These are phyloP conservation scores for Geotrichum bryndzae DNA, from an alignment of 1,139 yeast genomes.

Conservation along the genomic window DNA sequence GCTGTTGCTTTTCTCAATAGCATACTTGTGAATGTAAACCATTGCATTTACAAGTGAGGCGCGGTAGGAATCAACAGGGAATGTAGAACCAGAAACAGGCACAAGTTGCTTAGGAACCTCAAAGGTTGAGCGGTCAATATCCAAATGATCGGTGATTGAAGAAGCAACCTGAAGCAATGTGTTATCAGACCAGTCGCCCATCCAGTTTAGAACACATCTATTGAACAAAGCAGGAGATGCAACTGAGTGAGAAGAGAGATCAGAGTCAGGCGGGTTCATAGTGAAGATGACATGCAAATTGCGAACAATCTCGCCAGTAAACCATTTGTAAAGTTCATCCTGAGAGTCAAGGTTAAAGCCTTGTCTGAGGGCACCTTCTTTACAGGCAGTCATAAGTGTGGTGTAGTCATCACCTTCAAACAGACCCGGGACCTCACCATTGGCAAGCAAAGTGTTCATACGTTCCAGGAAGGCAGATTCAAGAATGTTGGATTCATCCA, in stretches of 20 bases:
- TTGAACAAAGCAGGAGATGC: constrained; percentile 89
- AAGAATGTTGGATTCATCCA: constrained; percentile 74
- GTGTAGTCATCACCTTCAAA: constrained; percentile 71
- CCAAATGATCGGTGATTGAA: constrained; percentile 42
- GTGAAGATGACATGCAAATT: constrained; percentile 84
- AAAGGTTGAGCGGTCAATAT: constrained; percentile 48
- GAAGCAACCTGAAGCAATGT: constrained; percentile 50
- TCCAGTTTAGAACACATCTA: constrained; percentile 84
- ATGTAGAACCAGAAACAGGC: constrained; percentile 19
- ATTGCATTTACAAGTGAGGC: constrained; percentile 47
- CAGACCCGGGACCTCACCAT: constrained; percentile 87
- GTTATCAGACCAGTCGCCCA: constrained; percentile 70
- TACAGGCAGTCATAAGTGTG: constrained; percentile 50
- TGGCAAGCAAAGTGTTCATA: constrained; percentile 87
- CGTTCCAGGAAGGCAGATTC: constrained; percentile 81
- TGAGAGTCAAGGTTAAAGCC: constrained; percentile 62
- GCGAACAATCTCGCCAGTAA: constrained; percentile 56
- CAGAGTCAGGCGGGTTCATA: constrained; percentile 50
- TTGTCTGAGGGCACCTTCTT: constrained; percentile 52
- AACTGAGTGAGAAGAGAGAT: constrained; percentile 42
- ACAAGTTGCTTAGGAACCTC: constrained; percentile 31
- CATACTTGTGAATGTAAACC: constrained; percentile 42
- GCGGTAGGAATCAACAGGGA: constrained; percentile 34
- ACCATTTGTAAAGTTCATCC: constrained; percentile 76
- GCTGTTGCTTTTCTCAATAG: constrained; percentile 2